phyloP scores from a whole-genome alignment of 1,284 basidiomycete genomes.

The Phlebopus sp. region DNA sequence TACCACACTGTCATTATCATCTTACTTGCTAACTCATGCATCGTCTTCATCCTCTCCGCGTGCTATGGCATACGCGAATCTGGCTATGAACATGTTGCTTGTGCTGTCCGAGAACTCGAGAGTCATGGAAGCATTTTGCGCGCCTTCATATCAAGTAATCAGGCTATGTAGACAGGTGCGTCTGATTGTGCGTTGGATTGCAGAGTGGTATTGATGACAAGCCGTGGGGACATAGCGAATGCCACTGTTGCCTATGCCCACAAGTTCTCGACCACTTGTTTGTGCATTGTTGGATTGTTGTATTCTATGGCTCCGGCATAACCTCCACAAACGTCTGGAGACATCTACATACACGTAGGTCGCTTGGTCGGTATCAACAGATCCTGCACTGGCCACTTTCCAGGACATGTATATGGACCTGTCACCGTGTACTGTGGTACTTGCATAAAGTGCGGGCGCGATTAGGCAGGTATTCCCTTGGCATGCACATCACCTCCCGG shows the following conservation, averaged over 20 bases:
- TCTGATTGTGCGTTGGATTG: background rate
- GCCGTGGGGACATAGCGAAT: slow-evolving; percentile 37
- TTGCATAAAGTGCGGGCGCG: slow-evolving; percentile 49
- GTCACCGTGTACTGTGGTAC: slow-evolving; percentile 53
- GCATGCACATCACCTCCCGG: background rate
- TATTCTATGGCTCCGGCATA: slow-evolving; percentile 66
- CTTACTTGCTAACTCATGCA: slow-evolving; percentile 63
- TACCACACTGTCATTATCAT: slow-evolving; percentile 52
- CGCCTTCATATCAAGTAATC: slow-evolving; percentile 38
- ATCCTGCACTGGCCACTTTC: background rate
- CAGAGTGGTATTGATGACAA: background rate
- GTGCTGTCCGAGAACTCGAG: slow-evolving; percentile 47
- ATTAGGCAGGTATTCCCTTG: slow-evolving; percentile 40
- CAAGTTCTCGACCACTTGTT: slow-evolving; percentile 41
- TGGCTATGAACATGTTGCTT: slow-evolving; percentile 51
- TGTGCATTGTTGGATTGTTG: slow-evolving; percentile 62
- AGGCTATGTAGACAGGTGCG: slow-evolving; percentile 61
- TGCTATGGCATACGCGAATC: slow-evolving; percentile 56
- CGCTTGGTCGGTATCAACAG: background rate
- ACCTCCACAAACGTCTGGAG: slow-evolving; percentile 59
- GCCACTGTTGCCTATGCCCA: slow-evolving; percentile 46
- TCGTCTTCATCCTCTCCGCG: slow-evolving; percentile 54
- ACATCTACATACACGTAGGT: slow-evolving; percentile 53
- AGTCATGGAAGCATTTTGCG: slow-evolving; percentile 44
- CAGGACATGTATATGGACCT: slow-evolving; percentile 54